Evolutionary conservation across 2,329 filamentous ascomycete species (phyloP), one percentile per base, ranked within the genome.

Genomic region (Fonsecaea monophora): DNA sequence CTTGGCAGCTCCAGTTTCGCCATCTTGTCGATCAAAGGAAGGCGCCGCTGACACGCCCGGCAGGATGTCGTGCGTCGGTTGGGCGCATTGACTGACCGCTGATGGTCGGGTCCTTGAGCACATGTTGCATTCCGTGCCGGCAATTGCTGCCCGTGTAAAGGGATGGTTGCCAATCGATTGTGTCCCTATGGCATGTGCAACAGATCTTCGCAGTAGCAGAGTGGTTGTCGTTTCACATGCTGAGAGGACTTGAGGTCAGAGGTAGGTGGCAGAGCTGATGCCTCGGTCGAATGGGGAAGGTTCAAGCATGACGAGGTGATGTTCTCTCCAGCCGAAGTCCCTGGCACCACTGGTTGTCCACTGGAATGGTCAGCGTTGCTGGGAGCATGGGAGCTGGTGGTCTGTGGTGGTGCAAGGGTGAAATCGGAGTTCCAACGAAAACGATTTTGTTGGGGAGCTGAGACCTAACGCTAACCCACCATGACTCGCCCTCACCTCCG

Each of bases 361-460:
- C 54, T 21, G 21, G 7, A 12, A 18, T 35, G 4, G 9, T 50
- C 45, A 50, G 45, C 8, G 21, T 12, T 21, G 10, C 45, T 25
- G 45, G 45, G 8, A 25, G 18, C 21, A 50, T 25, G 45, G 21
- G 25, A 25, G 45, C 45, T 50, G 7, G 18, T 18, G 42, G 42
- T 48, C 18, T 30, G 21, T 50, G 45, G 45, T 38, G 38, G 38
- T 15, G 45, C 48, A 61, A 61, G 48, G 59, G 59, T 50, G 37
- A 61, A 61, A 40, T 42, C 66, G 62, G 50, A 66, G 55, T 50
- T 64, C 50, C 48, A 59, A 66, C 62, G 66, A 65, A 62, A 63
- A 63, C 50, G 50, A 45, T 57, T 65, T 65, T 68, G 66, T 68
- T 68, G 66, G 66, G 66, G 66, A 63, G 45, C 45, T 58, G 65